Evolutionary conservation across 2,329 filamentous ascomycete species (phyloP).

Genomic region (Ceratocystis papillata): DNA sequence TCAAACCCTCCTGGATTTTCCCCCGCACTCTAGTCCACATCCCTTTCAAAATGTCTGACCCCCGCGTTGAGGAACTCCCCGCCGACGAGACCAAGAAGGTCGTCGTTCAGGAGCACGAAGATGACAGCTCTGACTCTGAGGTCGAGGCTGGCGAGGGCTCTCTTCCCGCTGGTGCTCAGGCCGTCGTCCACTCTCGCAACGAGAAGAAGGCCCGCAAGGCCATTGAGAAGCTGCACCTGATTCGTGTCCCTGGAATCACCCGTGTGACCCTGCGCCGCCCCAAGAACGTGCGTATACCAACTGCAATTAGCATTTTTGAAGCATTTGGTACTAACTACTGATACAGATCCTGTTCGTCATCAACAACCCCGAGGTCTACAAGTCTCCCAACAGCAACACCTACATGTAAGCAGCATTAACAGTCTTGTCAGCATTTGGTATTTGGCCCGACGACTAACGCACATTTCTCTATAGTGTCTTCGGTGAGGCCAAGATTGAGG

Average conservation of each 20-base stretch:
- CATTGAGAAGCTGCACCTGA: slow-evolving; percentile 95
- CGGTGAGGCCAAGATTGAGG: slow-evolving; percentile 99
- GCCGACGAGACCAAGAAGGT: slow-evolving; percentile 83
- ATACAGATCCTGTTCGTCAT: slow-evolving; percentile 98
- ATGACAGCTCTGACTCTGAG: slow-evolving; percentile 61
- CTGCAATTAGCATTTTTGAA: neutral
- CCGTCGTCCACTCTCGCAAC: slow-evolving; percentile 94
- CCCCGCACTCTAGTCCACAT: slow-evolving; percentile 9
- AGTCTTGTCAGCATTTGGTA: no score
- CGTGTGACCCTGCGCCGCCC: slow-evolving; percentile 94
- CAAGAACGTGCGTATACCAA: slow-evolving; percentile 74
- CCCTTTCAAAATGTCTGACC: slow-evolving; percentile 71
- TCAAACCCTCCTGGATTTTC: neutral
- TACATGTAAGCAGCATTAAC: slow-evolving; percentile 68
- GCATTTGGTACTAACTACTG: slow-evolving; percentile 11
- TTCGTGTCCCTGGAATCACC: slow-evolving; percentile 93
- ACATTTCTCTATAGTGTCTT: slow-evolving; percentile 61
- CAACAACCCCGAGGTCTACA: slow-evolving; percentile 99
- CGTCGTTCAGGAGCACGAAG: slow-evolving; percentile 56
- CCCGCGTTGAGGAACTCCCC: slow-evolving; percentile 92
- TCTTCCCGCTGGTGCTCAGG: slow-evolving; percentile 70
- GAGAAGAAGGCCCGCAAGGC: slow-evolving; percentile 99
- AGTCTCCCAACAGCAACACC: slow-evolving; percentile 97
- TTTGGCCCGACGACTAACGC: no score
- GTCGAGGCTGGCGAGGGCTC: slow-evolving; percentile 67